Base-by-base conservation (phyloP, 768 basidiomycete species). In the Pisolithus orientalis region DNA sequence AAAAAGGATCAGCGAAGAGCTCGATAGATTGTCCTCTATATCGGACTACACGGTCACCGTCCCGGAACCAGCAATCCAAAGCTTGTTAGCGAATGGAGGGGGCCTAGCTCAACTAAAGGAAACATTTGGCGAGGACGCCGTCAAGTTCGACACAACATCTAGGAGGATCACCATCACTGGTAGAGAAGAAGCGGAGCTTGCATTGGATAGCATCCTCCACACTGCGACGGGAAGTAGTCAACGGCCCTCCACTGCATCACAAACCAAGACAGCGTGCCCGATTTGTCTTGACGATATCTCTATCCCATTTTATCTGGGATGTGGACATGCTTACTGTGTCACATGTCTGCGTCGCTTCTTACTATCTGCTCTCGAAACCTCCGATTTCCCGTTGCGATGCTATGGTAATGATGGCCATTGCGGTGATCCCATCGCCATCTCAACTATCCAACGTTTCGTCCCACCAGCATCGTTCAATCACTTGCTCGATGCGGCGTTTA, bases 311-410 rank as follows among this genome's bases (percentile, higher is more conserved):
- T 71, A 44, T 10, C 70, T 90, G 1, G 67, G 65, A 4, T 91
- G 89, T 55, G 80, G 84, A 1, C 88, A 91, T 59, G 53, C 58
- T 0, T 88, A 81, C 74, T 91, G 89, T 60, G 73, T 75, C 16
- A 60, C 72, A 0, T 91, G 89, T 55, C 60, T 90, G 13, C 60
- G 67, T 13, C 70, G 73, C 47, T 86, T 86, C 57, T 70, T 90
- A 29, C 66, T 65, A 13, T 77, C 85, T 1, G 73, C 85, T 1
- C 62, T 76, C 28, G 78, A 82, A 28, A 77, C 72, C 44, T 76
- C 76, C 29, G 69, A 71, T 5, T 84, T 90, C 61, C 87, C 90
- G 3, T 62, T 90, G 32, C 77, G 67, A 5, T 91, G 89, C 58
- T 71, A 90, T 0, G 89, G 84, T 7, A 70, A 80, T 53, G 77